Evolutionary conservation across 306 rosid species (phyloP).

Genomic region (Castanospermum australe): DNA sequence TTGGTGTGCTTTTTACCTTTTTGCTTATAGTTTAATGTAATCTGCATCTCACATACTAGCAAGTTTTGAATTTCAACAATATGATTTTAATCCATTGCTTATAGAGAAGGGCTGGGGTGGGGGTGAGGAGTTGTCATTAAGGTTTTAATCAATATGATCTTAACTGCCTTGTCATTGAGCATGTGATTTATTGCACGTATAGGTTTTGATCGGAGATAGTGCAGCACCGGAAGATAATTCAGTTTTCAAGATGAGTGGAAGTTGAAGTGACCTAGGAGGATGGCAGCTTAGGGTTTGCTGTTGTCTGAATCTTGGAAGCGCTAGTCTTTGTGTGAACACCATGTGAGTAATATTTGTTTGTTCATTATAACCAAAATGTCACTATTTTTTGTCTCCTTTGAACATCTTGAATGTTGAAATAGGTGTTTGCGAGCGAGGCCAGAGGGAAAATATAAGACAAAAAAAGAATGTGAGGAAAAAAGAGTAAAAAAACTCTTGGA

Average conservation of each 20-base stretch:
- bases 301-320: slow-evolving; percentile 36
- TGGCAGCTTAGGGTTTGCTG: slow-evolving; percentile 32
- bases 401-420: slow-evolving; percentile 38
- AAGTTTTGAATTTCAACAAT: not conserved
- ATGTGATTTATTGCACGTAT: slow-evolving; percentile 9
- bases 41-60: not conserved
- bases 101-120: not conserved
- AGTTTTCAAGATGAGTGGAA: slow-evolving; percentile 17
- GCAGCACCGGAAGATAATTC: slow-evolving; percentile 25
- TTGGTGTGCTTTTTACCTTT: not conserved
- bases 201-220: slow-evolving; percentile 78
- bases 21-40: not conserved
- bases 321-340: slow-evolving; percentile 41
- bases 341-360: slow-evolving; percentile 51
- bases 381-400: slow-evolving; percentile 24
- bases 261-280: slow-evolving; percentile 43
- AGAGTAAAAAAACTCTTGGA: slow-evolving; percentile 1
- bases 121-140: not conserved
- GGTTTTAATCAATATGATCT: not conserved
- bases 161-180: not conserved
- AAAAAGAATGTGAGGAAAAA: not conserved
- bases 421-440: slow-evolving; percentile 20
- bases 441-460: slow-evolving; percentile 11
- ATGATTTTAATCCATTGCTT: not conserved
- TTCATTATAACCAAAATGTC: slow-evolving; percentile 43